Base-by-base conservation (phyloP, 2,329 filamentous ascomycete species). In the Penicillium fuscoglaucum region DNA sequence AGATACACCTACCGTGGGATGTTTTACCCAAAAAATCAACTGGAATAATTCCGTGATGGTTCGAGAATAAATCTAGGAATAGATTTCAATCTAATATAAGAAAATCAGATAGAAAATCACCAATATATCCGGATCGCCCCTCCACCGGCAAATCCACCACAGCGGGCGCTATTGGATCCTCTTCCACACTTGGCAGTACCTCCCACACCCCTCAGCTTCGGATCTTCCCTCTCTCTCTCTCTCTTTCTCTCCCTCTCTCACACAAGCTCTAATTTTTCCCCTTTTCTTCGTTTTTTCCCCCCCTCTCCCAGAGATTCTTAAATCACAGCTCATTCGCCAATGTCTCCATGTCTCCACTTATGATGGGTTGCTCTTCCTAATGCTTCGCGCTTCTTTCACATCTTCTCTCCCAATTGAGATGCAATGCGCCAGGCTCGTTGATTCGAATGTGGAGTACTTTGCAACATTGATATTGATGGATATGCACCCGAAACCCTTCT, bases 121-220 rank as follows among this genome's bases (percentile, higher is more conserved):
- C 26, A 44, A 45, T 35, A 33, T 33, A 33, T 48, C 46, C 52
- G 19, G 46, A 62, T 58, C 57, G 60, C 57, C 51, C 55, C 50
- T 48, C 50, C 49, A 53, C 48, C 26, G 39, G 53, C 37, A 54
- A 58, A 58, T 53, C 55, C 55, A 58, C 55, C 43, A 37, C 49
- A 15, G 53, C 47, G 53, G 55, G 55, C 50, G 50, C 55, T 54
- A 58, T 54, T 58, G 55, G 55, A 58, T 58, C 55, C 55, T 54
- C 47, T 44, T 61, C 62, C 66, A 63, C 59, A 64, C 53, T 52
- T 56, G 53, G 53, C 47, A 47, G 28, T 63, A 57, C 63, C 62
- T 61, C 67, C 64, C 60, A 62, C 58, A 62, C 58, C 47, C 59
- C 63, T 58, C 62, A 41, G 53, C 54, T 55, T 53, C 55, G 41